phyloP scores from a whole-genome alignment of 768 basidiomycete species.

The Candolleomyces eurysporus region DNA sequence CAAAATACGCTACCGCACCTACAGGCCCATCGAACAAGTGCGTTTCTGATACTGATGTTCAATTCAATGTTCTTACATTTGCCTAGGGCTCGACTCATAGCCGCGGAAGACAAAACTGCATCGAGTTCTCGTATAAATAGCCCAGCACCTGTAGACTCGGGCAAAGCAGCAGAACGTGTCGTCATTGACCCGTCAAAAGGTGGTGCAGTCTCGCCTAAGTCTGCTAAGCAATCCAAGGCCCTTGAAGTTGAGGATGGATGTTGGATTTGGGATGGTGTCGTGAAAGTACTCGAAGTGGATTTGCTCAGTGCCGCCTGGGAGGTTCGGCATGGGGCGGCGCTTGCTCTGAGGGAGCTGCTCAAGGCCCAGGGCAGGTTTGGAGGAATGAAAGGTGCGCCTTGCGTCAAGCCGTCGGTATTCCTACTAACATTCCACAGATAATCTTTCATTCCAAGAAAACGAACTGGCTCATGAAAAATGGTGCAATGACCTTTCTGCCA shows the following conservation, averaged over 20 bases:
- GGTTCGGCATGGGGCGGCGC: constrained; percentile 88
- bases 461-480: constrained; percentile 72
- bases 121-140: constrained; percentile 57
- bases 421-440: constrained; percentile 36
- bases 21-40: constrained; percentile 61
- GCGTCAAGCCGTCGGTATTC: not conserved
- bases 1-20: constrained; percentile 62
- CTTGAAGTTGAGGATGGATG: constrained; percentile 70
- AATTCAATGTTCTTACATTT: not conserved
- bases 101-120: constrained; percentile 52
- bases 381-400: constrained; percentile 68
- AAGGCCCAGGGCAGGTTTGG: constrained; percentile 80
- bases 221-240: constrained; percentile 72
- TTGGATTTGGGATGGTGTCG: constrained; percentile 88
- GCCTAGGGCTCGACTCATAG: constrained; percentile 70
- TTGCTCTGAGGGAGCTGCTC: constrained; percentile 86
- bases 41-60: constrained; percentile 12
- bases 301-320: constrained; percentile 90
- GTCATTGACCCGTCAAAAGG: constrained; percentile 80
- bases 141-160: constrained; percentile 45
- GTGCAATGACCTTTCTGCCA: constrained; percentile 86
- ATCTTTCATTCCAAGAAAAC: constrained; percentile 54
- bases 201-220: constrained; percentile 78
- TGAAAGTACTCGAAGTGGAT: constrained; percentile 76
- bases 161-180: constrained; percentile 56